These are phyloP conservation scores for Rhodotorula sp. DNA, from an alignment of 1,284 basidiomycete genomes.

Conservation along the genomic window DNA sequence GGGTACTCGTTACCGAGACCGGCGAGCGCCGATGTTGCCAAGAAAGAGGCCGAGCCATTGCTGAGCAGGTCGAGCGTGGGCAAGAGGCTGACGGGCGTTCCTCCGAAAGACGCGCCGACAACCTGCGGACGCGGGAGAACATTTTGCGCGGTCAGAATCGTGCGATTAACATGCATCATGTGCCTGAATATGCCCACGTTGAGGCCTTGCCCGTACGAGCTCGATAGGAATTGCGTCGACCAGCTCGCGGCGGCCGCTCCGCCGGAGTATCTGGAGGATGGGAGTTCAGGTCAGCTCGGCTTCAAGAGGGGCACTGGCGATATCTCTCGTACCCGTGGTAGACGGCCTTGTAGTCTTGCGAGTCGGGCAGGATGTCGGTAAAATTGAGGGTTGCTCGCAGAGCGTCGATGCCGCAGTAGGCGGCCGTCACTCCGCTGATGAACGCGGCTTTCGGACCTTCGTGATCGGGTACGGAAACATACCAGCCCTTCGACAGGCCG, in stretches of 20 bases:
- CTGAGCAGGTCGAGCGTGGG: slow-evolving; percentile 1
- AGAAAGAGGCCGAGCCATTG: neutral
- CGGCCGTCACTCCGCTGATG: slow-evolving; percentile 8
- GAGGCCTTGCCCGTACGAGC: slow-evolving; percentile 2
- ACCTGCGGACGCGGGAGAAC: too few relatives aligned
- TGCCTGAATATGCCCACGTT: neutral
- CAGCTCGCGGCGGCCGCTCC: neutral
- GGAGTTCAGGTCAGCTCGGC: too few relatives aligned
- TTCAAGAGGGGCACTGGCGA: neutral
- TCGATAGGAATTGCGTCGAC: slow-evolving; percentile 1
- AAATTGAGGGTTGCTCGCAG: slow-evolving; percentile 1
- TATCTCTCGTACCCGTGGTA: neutral
- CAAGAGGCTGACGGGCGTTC: slow-evolving; percentile 1
- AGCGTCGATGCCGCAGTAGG: slow-evolving; percentile 4
- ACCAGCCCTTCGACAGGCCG: slow-evolving; percentile 10
- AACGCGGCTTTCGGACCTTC: neutral
- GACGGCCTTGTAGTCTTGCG: slow-evolving; percentile 2
- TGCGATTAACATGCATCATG: neutral
- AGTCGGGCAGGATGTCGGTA: neutral
- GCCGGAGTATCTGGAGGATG: neutral
- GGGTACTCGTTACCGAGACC: slow-evolving; percentile 7
- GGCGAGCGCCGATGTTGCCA: slow-evolving; percentile 3
- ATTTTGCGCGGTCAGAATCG: too few relatives aligned
- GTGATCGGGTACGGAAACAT: slow-evolving; percentile 9
- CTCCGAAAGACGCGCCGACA: slow-evolving; percentile 1